Evolutionary conservation across 2,329 filamentous ascomycete genomes (phyloP).

Genomic region (Trichoderma koningiopsis): DNA sequence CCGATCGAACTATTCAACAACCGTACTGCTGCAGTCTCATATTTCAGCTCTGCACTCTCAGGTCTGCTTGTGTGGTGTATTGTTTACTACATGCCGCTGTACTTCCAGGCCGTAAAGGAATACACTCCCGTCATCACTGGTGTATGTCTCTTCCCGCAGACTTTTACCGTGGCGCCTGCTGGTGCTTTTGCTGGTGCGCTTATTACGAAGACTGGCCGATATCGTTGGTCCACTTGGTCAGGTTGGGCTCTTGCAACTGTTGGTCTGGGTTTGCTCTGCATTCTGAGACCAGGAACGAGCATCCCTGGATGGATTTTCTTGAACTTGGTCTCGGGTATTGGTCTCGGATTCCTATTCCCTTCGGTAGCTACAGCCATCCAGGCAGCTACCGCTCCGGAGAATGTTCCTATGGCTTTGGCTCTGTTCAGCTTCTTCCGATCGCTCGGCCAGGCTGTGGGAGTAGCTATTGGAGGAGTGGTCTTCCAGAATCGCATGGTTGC

Average conservation of each 20-base stretch:
- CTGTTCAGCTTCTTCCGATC: conserved; percentile 3
- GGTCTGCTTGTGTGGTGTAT: neutral
- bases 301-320: neutral
- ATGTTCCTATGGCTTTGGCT: neutral
- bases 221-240: neutral
- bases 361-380: neutral
- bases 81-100: neutral
- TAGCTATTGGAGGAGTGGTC: neutral
- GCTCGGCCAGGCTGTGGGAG: neutral
- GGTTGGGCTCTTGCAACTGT: neutral
- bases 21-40: neutral
- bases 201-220: neutral
- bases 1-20: neutral
- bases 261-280: neutral
- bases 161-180: neutral
- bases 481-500: conserved; percentile 4
- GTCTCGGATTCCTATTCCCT: neutral
- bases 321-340: neutral
- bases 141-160: neutral
- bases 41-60: neutral
- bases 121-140: neutral
- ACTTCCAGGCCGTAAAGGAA: neutral
- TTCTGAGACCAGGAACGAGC: neutral
- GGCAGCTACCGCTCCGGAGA: neutral
- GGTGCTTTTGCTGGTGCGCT: neutral